These are phyloP conservation scores for Scheffersomyces illinoinensis DNA, from an alignment of 1,139 yeast genomes.

Conservation along the genomic window DNA sequence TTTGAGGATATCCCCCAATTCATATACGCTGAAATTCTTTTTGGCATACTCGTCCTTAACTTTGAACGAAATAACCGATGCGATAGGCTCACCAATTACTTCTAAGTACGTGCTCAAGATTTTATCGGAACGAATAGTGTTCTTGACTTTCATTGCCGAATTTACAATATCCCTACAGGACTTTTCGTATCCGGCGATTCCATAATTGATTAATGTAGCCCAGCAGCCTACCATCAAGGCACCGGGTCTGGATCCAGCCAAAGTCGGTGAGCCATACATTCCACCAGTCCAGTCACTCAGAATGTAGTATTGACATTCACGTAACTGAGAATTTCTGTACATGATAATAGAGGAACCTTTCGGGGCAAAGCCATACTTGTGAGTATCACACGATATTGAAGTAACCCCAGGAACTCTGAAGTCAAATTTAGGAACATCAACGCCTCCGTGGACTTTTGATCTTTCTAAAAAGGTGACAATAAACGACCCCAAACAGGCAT, in stretches of 20 bases:
- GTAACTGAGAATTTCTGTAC: slow-evolving; percentile 69
- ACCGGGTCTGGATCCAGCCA: slow-evolving; percentile 97
- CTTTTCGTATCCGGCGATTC: slow-evolving; percentile 73
- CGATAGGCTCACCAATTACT: slow-evolving; percentile 81
- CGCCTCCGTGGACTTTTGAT: slow-evolving; percentile 53
- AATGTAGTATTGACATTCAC: slow-evolving; percentile 83
- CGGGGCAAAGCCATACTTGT: slow-evolving; percentile 97
- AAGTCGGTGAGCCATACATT: slow-evolving; percentile 90
- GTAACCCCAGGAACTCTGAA: slow-evolving; percentile 94
- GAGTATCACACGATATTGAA: slow-evolving; percentile 95
- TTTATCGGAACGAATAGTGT: slow-evolving; percentile 37
- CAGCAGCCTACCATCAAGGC: slow-evolving; percentile 96
- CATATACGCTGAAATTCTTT: slow-evolving; percentile 61
- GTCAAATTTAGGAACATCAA: slow-evolving; percentile 66
- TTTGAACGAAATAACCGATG: slow-evolving; percentile 78
- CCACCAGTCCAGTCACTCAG: slow-evolving; percentile 93
- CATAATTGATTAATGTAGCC: slow-evolving; percentile 85
- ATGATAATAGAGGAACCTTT: slow-evolving; percentile 92
- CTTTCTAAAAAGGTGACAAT: slow-evolving; percentile 77
- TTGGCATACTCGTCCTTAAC: slow-evolving; percentile 30
- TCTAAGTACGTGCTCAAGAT: slow-evolving; percentile 45
- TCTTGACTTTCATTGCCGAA: slow-evolving; percentile 60
- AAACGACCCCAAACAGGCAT: slow-evolving; percentile 93
- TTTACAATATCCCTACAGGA: slow-evolving; percentile 67
- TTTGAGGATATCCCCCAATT: slow-evolving; percentile 67